phyloP scores from a whole-genome alignment of 2,329 filamentous ascomycete species.

The Ophiostoma novo-ulmi region DNA sequence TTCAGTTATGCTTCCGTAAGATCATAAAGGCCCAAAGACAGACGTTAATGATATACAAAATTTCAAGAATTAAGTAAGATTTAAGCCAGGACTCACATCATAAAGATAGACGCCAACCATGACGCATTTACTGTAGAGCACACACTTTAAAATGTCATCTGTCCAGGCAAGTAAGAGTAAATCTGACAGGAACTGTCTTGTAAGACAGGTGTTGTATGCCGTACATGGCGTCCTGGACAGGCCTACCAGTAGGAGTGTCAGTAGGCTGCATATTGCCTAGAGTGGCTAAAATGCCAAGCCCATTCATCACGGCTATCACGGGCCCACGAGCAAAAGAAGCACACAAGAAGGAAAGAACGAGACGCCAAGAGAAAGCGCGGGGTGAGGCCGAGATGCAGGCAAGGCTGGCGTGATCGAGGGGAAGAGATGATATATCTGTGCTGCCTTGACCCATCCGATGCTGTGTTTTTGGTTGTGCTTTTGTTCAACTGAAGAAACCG shows the following conservation, averaged over 20 bases:
- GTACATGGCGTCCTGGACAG: not conserved
- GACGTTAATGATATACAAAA: not conserved
- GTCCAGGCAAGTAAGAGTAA: not conserved
- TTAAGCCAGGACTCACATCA: not conserved
- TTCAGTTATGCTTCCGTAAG: not conserved
- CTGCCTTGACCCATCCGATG: not conserved
- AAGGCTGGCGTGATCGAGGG: constrained; percentile 1
- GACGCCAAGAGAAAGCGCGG: not conserved
- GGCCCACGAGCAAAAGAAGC: not conserved
- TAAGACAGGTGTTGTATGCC: not conserved
- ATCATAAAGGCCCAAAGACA: too few species aligned
- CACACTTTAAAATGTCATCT: not conserved
- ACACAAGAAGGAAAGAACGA: not conserved
- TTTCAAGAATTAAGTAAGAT: not conserved
- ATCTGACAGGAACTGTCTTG: not conserved
- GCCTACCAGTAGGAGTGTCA: not conserved
- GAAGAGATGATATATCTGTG: not conserved
- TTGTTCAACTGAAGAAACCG: not conserved
- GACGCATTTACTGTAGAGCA: not conserved
- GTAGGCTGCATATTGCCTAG: constrained; percentile 17
- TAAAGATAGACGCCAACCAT: not conserved
- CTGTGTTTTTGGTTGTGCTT: not conserved
- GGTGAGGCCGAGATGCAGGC: not conserved
- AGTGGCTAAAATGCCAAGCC: constrained; percentile 21
- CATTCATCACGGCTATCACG: not conserved